Base-by-base conservation (phyloP, 495 filamentous ascomycete genomes). In the Lophiostoma macrostomum region DNA sequence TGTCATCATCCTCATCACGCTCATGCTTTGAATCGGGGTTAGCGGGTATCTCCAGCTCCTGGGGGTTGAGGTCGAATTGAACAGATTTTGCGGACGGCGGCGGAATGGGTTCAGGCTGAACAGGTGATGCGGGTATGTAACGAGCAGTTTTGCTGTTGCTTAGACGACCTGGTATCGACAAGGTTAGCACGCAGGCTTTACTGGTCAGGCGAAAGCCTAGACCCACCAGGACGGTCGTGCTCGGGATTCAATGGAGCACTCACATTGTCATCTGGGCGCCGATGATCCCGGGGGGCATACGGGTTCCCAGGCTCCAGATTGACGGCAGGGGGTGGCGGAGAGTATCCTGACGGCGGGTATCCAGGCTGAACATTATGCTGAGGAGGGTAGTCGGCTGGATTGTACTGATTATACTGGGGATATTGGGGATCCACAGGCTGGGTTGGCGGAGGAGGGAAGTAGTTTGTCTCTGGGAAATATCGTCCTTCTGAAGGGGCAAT, bases 401-500 rank as follows among this genome's bases (percentile, higher is more conserved):
- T 73, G 62, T 75, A 76, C 2, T 67, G 63, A 50, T 58, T 30
- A 44, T 64, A 55, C 29, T 52, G 41, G 23, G 38, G 38, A 36
- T 53, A n/a, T 16, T 50, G 16, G 14, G 52, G 48, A 10, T 64
- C 53, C 16, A 61, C 49, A 36, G 50, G 53, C 22, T 19, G 46
- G 7, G 65, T 64, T 24, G 73, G 73, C 19, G 74, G 73, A 4
- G 74, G 72, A 20, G 69, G 66, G 58, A 74, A 76, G 47, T 71
- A 58, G 34, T 69, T 69, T 42, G 56, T 64, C 28, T 66, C 39
- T 14, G 70, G 69, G 49, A 68, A 71, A 67, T 74, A 39, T 46
- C 40, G 55, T 4, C 6, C 42, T 30, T 52, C 58, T 40, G 49
- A 69, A 71, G 27, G 68, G 63, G 2, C 71, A 72, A 5, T 72